Evolutionary conservation across 2,329 filamentous ascomycete genomes (phyloP).

Genomic region (Boeremia exigua): DNA sequence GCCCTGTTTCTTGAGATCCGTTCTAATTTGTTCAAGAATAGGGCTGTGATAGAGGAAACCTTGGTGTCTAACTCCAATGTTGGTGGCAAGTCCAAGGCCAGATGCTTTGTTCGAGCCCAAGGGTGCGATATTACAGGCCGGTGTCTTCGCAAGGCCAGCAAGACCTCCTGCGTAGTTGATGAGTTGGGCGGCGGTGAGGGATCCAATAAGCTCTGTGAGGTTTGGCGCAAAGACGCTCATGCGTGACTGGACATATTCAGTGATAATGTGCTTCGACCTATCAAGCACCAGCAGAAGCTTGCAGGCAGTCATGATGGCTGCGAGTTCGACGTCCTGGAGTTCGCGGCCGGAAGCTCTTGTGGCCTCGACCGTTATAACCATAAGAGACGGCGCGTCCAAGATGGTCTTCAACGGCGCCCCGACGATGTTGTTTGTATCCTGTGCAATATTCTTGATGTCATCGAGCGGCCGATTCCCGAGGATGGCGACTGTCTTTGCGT

Average conservation of each 20-base stretch:
- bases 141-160: constrained; percentile 86
- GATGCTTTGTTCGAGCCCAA: constrained; percentile 89
- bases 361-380: constrained; percentile 95
- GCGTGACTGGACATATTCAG: constrained; percentile 93
- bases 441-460: constrained; percentile 80
- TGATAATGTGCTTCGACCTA: constrained; percentile 82
- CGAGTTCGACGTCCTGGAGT: constrained; percentile 76
- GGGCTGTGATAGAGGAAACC: constrained; percentile 93
- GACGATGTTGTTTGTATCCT: constrained; percentile 78
- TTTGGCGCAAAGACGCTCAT: constrained; percentile 98
- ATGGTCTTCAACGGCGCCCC: constrained; percentile 78
- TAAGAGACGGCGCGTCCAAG: constrained; percentile 85
- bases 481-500: constrained; percentile 92
- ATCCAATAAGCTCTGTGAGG: constrained; percentile 86
- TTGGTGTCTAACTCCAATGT: constrained; percentile 87
- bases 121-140: constrained; percentile 88
- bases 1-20: constrained; percentile 87
- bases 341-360: constrained; percentile 85
- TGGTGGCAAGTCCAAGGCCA: constrained; percentile 84
- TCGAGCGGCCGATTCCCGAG: constrained; percentile 91
- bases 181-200: constrained; percentile 92
- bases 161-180: constrained; percentile 92
- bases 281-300: constrained; percentile 89
- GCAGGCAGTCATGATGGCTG: constrained; percentile 77
- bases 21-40: constrained; percentile 83